These are phyloP conservation scores for Ramularia endophylla DNA, from an alignment of 2,329 filamentous ascomycete species.

Conservation along the genomic window DNA sequence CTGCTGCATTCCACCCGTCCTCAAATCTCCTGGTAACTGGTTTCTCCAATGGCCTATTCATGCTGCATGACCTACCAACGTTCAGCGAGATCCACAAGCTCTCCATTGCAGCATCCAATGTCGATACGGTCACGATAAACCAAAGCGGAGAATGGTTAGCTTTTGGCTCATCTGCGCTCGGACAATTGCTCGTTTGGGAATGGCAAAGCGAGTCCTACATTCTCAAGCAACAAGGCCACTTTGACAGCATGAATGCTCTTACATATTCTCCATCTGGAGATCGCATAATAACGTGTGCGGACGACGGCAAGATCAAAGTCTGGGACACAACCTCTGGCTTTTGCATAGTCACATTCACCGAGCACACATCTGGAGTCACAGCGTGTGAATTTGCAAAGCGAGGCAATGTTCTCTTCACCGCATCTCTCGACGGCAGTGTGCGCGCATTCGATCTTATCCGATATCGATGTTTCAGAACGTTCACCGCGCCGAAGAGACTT, in stretches of 20 bases:
- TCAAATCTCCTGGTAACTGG: conserved; percentile 93
- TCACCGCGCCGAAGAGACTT: conserved; percentile 84
- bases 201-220: conserved; percentile 99
- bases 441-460: conserved; percentile 94
- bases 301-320: conserved; percentile 97
- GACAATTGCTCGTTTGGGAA: conserved; percentile 97
- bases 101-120: conserved; percentile 94
- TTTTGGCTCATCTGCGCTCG: conserved; percentile 90
- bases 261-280: conserved; percentile 93
- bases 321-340: conserved; percentile 97
- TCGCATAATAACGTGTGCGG: conserved; percentile 84
- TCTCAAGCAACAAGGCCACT: conserved; percentile 94
- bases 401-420: conserved; percentile 92
- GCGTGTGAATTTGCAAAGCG: conserved; percentile 92
- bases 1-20: conserved; percentile 79
- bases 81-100: conserved; percentile 92
- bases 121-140: conserved; percentile 92
- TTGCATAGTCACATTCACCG: conserved; percentile 96
- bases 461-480: conserved; percentile 95
- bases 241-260: conserved; percentile 90
- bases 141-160: conserved; percentile 94
- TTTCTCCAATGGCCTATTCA: conserved; percentile 91
- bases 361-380: conserved; percentile 91
- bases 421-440: conserved; percentile 88
- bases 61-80: conserved; percentile 89